Evolutionary conservation across 1,139 yeast species (phyloP).

Genomic region (Zygosaccharomyces pseudobailii): DNA sequence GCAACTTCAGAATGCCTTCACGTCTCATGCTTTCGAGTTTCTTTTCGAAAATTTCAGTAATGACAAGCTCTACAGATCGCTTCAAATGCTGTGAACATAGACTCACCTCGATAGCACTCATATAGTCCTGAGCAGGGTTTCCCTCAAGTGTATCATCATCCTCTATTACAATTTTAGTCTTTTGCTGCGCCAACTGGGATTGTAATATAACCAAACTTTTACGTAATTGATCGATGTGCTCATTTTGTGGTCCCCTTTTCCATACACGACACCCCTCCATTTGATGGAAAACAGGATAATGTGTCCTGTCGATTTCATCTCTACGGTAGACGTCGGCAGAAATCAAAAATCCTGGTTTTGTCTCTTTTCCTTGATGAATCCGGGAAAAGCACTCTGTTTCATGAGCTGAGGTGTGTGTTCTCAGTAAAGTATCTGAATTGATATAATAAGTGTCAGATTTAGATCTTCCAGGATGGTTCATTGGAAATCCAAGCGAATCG

Average conservation of each 20-base stretch:
- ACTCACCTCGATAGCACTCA: conserved; percentile 64
- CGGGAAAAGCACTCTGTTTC: conserved; percentile 72
- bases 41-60: conserved; percentile 74
- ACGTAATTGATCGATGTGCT: conserved; percentile 24
- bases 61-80: conserved; percentile 76
- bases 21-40: conserved; percentile 59
- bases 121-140: conserved; percentile 78
- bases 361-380: conserved; percentile 36
- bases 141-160: conserved; percentile 53
- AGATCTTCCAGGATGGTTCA: conserved; percentile 90
- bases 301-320: conserved; percentile 93
- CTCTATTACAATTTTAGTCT: conserved; percentile 53
- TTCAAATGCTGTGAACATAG: conserved; percentile 75
- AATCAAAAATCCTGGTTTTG: conserved; percentile 84
- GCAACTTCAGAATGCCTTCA: conserved; percentile 12
- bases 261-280: conserved; percentile 95
- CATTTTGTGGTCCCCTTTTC: conserved; percentile 41
- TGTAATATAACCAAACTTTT: conserved; percentile 37
- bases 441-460: conserved; percentile 90
- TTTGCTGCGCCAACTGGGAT: conserved; percentile 46
- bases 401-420: conserved; percentile 97
- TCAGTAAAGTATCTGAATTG: conserved; percentile 63
- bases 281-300: conserved; percentile 96
- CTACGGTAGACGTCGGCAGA: conserved; percentile 95
- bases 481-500: conserved; percentile 86